Evolutionary conservation across 2,329 filamentous ascomycete species (phyloP).

Genomic region (Exophiala mesophila): DNA sequence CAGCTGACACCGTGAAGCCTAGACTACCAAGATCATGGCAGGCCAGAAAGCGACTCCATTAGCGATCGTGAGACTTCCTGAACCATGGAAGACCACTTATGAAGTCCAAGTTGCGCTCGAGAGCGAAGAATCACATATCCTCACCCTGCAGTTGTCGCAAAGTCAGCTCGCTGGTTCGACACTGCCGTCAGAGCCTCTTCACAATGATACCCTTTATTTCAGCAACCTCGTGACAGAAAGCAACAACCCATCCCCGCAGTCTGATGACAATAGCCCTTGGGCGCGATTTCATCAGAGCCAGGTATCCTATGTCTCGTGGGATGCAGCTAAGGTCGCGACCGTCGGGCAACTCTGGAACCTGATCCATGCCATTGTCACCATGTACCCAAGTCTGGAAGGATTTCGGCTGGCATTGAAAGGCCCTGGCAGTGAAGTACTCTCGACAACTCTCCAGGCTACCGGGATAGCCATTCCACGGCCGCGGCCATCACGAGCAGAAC

Average conservation of each 20-base stretch:
- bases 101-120: conserved; percentile 19
- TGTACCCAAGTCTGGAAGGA: conserved; percentile 31
- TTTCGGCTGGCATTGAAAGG: conserved; percentile 34
- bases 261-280: conserved; percentile 38
- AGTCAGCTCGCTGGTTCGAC: conserved; percentile 20
- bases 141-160: conserved; percentile 22
- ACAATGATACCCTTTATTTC: conserved; percentile 30
- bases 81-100: conserved; percentile 25
- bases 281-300: conserved; percentile 32
- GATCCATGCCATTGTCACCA: conserved; percentile 35
- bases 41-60: background rate
- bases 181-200: conserved; percentile 27
- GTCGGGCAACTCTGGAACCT: conserved; percentile 38
- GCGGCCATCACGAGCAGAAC: conserved; percentile 30
- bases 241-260: conserved; percentile 21
- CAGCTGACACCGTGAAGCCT: too few species aligned
- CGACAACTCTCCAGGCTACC: conserved; percentile 29
- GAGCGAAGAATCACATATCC: conserved; percentile 14
- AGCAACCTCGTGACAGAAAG: conserved; percentile 28
- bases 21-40: too few species aligned
- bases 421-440: conserved; percentile 23
- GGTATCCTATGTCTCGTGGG: conserved; percentile 33
- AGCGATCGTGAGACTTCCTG: conserved; percentile 20
- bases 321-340: conserved; percentile 28
- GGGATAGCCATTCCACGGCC: conserved; percentile 43